phyloP scores from a whole-genome alignment of 345 rosid species.

The Aethionema arabicum region DNA sequence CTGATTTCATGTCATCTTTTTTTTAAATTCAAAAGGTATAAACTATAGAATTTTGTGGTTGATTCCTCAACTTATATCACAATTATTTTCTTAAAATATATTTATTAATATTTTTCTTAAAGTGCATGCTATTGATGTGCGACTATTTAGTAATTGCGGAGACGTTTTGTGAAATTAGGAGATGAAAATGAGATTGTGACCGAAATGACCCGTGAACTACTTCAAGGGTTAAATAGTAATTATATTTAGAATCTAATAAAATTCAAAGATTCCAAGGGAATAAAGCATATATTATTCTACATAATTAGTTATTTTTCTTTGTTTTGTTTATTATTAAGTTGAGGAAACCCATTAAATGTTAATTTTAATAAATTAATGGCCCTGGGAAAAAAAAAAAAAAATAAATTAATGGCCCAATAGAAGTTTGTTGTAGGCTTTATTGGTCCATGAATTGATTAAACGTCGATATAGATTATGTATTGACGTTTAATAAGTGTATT shows the following conservation, averaged over 20 bases:
- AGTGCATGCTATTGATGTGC: constrained; percentile 33
- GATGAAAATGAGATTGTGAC: constrained; percentile 7
- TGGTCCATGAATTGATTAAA: too few relatives aligned
- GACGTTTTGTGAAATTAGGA: constrained; percentile 26
- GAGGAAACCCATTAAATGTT: too few relatives aligned
- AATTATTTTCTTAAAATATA: neutral
- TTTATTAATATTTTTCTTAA: neutral
- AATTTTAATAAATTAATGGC: too few relatives aligned
- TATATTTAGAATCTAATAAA: neutral
- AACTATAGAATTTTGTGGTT: constrained; percentile 31
- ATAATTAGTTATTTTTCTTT: too few relatives aligned
- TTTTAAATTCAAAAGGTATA: constrained; percentile 24
- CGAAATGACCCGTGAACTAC: constrained; percentile 12
- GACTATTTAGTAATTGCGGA: constrained; percentile 18
- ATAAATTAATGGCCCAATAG: too few relatives aligned
- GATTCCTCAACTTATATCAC: constrained; percentile 22
- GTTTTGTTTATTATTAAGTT: too few relatives aligned
- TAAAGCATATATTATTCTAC: constrained; percentile 9
- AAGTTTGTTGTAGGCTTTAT: too few relatives aligned
- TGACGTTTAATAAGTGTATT: too few relatives aligned
- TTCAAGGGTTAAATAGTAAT: constrained; percentile 2
- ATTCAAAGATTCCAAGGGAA: constrained; percentile 30
- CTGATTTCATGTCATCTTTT: constrained; percentile 27
- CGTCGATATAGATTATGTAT: too few relatives aligned
- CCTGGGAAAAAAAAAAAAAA: too few relatives aligned